Conservation (phyloP, 83 land plant genomes). For the Picea engelmannii region DNA sequence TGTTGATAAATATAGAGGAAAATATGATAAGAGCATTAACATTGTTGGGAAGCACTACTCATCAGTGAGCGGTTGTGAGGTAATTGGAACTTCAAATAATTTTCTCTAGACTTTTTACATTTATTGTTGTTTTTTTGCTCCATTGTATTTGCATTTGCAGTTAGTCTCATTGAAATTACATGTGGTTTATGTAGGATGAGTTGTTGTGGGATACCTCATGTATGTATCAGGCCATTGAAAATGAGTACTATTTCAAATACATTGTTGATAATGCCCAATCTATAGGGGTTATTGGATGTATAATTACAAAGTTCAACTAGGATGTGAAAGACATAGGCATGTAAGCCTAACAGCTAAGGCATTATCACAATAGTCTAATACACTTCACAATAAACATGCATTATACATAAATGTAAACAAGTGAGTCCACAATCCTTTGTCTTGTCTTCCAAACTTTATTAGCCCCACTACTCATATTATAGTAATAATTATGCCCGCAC, state of each 20-base stretch:
- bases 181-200: constrained; percentile 49
- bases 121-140: background rate
- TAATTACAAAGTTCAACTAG: constrained; percentile 78
- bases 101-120: background rate
- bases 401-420: background rate
- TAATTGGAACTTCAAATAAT: background rate
- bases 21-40: constrained; percentile 34
- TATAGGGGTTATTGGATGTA: constrained; percentile 71
- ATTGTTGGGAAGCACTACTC: constrained; percentile 34
- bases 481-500: no score
- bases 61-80: constrained; percentile 38
- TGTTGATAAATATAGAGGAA: constrained; percentile 53
- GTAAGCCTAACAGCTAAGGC: constrained; percentile 19
- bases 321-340: constrained; percentile 86
- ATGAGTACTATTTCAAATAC: constrained; percentile 67
- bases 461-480: constrained; percentile 4
- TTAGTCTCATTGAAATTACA: background rate
- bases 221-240: no score
- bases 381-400: background rate
- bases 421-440: no score
- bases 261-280: constrained; percentile 41
- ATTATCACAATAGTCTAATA: background rate
- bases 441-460: background rate
- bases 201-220: constrained; percentile 83
- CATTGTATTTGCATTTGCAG: no score